Percentiles rank a stretch among this genome's conserved stretches.
phyloP scores from a whole-genome alignment of 306 rosid genomes.

The Sindora glabra region DNA sequence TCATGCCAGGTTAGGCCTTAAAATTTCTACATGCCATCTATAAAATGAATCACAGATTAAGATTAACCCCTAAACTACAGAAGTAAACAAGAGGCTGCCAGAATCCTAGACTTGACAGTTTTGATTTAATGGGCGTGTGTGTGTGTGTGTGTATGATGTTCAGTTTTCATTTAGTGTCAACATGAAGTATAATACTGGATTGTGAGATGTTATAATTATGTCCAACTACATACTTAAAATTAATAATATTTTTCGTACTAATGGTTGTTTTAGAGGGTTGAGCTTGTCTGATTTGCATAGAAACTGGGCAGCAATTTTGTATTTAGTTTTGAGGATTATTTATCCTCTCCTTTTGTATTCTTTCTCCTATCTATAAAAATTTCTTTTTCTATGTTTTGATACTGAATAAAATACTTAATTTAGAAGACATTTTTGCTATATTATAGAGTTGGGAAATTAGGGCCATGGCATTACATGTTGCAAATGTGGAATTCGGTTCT shows the following conservation, averaged over 20 bases:
- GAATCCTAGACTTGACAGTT: not conserved
- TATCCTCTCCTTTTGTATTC: too few relatives aligned
- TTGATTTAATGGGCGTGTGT: not conserved
- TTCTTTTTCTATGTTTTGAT: too few relatives aligned
- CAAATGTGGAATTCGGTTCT: not conserved
- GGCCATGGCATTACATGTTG: constrained; percentile 1
- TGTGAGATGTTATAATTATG: too few relatives aligned
- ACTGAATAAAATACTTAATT: not conserved
- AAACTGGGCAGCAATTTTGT: too few relatives aligned
- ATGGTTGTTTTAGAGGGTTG: too few relatives aligned
- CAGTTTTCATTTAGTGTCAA: not conserved
- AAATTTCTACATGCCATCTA: not conserved
- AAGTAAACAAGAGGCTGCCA: not conserved
- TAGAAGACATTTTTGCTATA: too few relatives aligned
- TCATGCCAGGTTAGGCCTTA: constrained; percentile 76
- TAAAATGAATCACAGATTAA: not conserved
- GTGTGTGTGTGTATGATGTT: not conserved
- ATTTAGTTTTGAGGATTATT: too few relatives aligned
- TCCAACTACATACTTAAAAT: too few relatives aligned
- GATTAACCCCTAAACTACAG: not conserved
- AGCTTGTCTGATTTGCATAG: too few relatives aligned
- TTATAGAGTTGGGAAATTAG: not conserved
- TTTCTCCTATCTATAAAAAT: too few relatives aligned
- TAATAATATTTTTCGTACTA: too few relatives aligned
- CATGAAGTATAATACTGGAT: not conserved